Evolutionary conservation across 75 land plant species (phyloP), one percentile per base, ranked within the genome.

Genomic region (Picea glauca): DNA sequence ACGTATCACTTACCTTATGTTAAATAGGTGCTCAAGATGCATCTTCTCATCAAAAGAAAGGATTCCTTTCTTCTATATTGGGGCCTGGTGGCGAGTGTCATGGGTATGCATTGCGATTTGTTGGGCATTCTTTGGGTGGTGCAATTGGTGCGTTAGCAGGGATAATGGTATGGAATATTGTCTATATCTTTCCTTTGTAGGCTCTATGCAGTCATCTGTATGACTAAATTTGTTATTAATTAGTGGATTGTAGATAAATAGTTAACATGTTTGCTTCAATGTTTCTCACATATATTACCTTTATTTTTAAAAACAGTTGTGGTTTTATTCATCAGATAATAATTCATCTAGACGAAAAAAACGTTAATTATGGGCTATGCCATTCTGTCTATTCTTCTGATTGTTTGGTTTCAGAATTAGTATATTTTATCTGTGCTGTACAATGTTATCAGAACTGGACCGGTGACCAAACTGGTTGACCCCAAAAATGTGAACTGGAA

Each of bases 51-150:
- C 60, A 56, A 62, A 74, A 82, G 54, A 33, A 59, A 33, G 93
- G 95, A 64, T 84, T 94, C 31, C 90, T 97, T 76, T 87, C 92
- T 31, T 79, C 91, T 31, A 76, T 97, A 62, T 75, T 97, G 58
- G 90, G 90, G 60, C 81, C 79, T 67, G 99, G 98, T 80, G 87
- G 93, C 72, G 93, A 93, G 60, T 97, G 91, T 82, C 84, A 95
- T 12, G 99, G 96, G 13, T 97, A 91, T 56, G 77, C 74, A 56
- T 63, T 95, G 62, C 85, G 88, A 14, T 90, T 97, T 80, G 96
- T 93, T 23, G 99, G 99, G 15, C 99, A 97, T 84, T 97, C 99
- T 57, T 81, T 97, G 60, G 99, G 99, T 60, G 99, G 99, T 63
- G 82, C 99, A 63, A 90, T 97, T 83, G 95, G 90, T 58, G 78